Percentiles rank a stretch among this genome's conserved stretches.
These are phyloP conservation scores for Globisporangium uncinulatum DNA, from an alignment of 352 stramenopile genomes.

Conservation along the genomic window DNA sequence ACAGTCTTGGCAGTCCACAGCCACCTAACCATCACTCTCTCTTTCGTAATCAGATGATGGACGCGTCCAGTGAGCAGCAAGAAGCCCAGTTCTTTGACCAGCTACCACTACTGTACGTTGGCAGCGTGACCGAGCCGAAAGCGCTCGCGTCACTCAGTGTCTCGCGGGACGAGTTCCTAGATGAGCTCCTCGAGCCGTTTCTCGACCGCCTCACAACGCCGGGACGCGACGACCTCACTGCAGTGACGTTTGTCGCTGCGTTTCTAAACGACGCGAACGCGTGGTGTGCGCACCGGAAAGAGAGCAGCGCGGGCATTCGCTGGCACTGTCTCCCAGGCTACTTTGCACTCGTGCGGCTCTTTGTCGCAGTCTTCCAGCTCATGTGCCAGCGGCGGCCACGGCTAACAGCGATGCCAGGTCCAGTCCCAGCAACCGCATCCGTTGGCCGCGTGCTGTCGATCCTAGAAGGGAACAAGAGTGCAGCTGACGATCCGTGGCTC, in stretches of 20 bases:
- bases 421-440: slow-evolving; percentile 10
- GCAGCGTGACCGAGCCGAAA: slow-evolving; percentile 37
- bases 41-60: slow-evolving; percentile 16
- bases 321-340: slow-evolving; percentile 83
- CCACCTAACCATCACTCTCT: too few species aligned
- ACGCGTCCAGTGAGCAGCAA: slow-evolving; percentile 30
- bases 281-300: slow-evolving; percentile 41
- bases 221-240: slow-evolving; percentile 54
- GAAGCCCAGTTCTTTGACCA: slow-evolving; percentile 49
- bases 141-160: slow-evolving; percentile 29
- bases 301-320: slow-evolving; percentile 17
- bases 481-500: slow-evolving; percentile 47
- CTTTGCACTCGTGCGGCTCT: slow-evolving; percentile 59
- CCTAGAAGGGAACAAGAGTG: slow-evolving; percentile 18
- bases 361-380: slow-evolving; percentile 61
- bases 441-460: slow-evolving; percentile 62
- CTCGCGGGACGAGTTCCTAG: slow-evolving; percentile 36
- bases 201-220: slow-evolving; percentile 49
- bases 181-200: slow-evolving; percentile 43
- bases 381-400: slow-evolving; percentile 71
- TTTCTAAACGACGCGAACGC: slow-evolving; percentile 53
- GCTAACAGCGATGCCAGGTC: slow-evolving; percentile 20
- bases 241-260: slow-evolving; percentile 63
- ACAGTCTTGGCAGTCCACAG: too few species aligned
- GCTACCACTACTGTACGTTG: slow-evolving; percentile 49